Evolutionary conservation across 768 basidiomycete species (phyloP), one percentile per base, ranked within the genome.

Genomic region (Macrocybe gigantea): DNA sequence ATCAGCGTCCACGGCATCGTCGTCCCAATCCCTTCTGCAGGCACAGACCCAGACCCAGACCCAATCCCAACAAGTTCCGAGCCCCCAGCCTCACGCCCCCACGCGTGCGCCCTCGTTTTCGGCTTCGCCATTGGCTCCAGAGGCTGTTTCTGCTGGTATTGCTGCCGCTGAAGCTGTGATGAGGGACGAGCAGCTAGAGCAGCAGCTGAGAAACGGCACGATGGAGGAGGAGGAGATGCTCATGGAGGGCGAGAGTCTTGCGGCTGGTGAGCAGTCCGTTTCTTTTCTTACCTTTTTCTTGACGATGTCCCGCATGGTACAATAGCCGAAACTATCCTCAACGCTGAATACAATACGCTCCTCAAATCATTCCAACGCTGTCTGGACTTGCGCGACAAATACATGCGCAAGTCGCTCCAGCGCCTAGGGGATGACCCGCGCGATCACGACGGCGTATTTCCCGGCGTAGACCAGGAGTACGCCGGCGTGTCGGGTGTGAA

Each of bases 381-480:
- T 60, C 81, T 98, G 41, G 82, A 88, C 46, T 72, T 98, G 13
- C 87, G 96, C 29, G 95, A 98, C 70, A 98, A 97, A 67, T 99
- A 97, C 70, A 93, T 96, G 70, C 54, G 72, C 5, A 79, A 79
- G 50, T 97, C 94, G 1, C 77, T 84, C 4, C 96, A 99, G 63
- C 77, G 92, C 46, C 79, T 98, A 3, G 96, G 95, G 2, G 96
- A 98, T 66, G 89, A 98, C 64, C 96, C 96, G 0, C 77, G 80
- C 52, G 92, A 98, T 64, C 80, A 94, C 63, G 96, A 98, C 54
- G 88, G 82, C 0, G 56, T 70, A 9, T 93, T 94, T 60, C 67
- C 70, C 3, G 85, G 88, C 10, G 68, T 94, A 49, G 70, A 75
- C n/a, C 73, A 83, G 51, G 73, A 76, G 36, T 62, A 73, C 53